phyloP scores from a whole-genome alignment of 345 rosid genomes.

The Eucalyptus tenuipes region DNA sequence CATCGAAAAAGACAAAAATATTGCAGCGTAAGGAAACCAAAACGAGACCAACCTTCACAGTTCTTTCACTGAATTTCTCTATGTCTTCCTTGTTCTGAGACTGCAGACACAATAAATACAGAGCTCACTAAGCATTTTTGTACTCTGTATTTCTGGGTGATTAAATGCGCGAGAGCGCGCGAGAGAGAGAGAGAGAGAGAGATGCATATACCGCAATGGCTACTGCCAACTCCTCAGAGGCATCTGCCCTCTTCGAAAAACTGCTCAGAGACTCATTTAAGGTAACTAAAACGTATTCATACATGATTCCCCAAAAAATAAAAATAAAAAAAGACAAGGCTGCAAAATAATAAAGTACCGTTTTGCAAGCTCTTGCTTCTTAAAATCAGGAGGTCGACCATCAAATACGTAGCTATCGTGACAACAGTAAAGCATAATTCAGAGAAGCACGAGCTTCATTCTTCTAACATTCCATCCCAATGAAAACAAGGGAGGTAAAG shows the following conservation, averaged over 20 bases:
- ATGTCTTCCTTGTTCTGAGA: conserved; percentile 76
- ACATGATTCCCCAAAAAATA: no score
- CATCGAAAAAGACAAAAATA: background rate
- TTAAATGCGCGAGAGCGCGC: no score
- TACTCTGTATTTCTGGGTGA: background rate
- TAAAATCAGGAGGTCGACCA: conserved; percentile 81
- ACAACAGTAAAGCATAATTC: background rate
- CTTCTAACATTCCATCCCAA: background rate
- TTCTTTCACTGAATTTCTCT: conserved; percentile 86
- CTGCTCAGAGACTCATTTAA: background rate
- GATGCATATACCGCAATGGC: background rate
- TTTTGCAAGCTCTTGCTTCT: conserved; percentile 76
- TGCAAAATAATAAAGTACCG: conserved; percentile 22
- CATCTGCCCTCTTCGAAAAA: background rate
- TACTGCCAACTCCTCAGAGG: background rate
- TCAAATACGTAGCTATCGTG: conserved; percentile 72
- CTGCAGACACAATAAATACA: conserved; percentile 13
- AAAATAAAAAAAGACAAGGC: background rate
- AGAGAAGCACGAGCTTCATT: background rate
- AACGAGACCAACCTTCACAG: conserved; percentile 55
- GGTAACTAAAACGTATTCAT: background rate
- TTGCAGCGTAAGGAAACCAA: background rate
- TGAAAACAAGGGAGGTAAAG: background rate
- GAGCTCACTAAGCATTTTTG: background rate
- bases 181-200: background rate